Evolutionary conservation across 805 yeast species (phyloP).

Genomic region (Candida silvatica): DNA sequence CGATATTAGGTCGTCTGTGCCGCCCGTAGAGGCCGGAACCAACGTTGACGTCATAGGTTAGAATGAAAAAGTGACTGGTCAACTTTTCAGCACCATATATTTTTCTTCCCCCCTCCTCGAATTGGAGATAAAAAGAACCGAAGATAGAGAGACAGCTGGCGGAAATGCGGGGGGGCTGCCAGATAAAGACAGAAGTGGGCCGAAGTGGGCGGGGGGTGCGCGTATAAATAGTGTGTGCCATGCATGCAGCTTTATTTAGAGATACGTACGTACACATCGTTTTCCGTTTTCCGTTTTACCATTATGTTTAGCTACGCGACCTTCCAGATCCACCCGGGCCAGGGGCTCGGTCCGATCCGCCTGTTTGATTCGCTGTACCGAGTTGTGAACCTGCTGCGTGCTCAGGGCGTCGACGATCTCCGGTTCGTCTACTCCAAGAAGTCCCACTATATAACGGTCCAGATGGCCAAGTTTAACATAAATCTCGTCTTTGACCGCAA

Average conservation of each 20-base stretch:
- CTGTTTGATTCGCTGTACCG: conserved; percentile 20
- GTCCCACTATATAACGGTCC: conserved; percentile 12
- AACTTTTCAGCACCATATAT: not conserved
- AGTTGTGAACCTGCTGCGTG: conserved; percentile 9
- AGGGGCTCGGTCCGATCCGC: conserved; percentile 18
- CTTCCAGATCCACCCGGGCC: conserved; percentile 16
- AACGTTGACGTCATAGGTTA: too few species aligned
- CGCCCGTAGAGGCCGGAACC: too few species aligned
- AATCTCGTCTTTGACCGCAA: conserved; percentile 19
- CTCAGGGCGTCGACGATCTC: conserved; percentile 10
- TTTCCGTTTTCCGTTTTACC: conserved; percentile 7
- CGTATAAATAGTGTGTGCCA: too few species aligned
- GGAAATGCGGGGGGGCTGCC: too few species aligned
- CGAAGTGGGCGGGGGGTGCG: too few species aligned
- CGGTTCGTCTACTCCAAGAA: conserved; percentile 15
- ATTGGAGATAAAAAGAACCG: too few species aligned
- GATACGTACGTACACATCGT: conserved; percentile 1
- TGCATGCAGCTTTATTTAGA: too few species aligned
- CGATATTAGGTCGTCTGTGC: too few species aligned
- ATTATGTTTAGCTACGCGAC: too few species aligned
- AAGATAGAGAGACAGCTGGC: too few species aligned
- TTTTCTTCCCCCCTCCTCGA: not conserved
- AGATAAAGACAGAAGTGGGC: too few species aligned
- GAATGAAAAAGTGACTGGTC: not conserved
- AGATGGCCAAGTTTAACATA: conserved; percentile 13